These are phyloP conservation scores for Colletotrichum scovillei DNA, from an alignment of 2,329 filamentous ascomycete species.

Conservation along the genomic window DNA sequence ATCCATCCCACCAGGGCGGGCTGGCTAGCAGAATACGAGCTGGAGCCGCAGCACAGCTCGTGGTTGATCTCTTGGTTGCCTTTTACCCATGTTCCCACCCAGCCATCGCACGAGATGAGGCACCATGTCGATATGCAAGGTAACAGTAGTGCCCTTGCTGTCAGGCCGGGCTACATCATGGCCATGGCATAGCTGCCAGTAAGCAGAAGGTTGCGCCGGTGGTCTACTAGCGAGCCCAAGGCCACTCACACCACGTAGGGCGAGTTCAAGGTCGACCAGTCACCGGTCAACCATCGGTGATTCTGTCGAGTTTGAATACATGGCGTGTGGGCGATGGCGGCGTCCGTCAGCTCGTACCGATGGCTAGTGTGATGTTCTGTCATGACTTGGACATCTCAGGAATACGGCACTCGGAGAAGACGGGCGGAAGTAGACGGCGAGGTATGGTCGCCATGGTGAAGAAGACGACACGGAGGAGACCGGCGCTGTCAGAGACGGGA, in stretches of 20 bases:
- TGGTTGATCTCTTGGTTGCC: conserved; percentile 19
- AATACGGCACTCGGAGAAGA: neutral
- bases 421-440: neutral
- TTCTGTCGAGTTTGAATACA: neutral
- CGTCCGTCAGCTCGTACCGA: conserved; percentile 12
- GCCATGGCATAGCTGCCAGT: neutral
- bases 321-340: neutral
- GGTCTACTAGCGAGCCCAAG: neutral
- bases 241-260: conserved; percentile 6
- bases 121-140: conserved; percentile 1
- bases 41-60: conserved; percentile 8
- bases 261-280: neutral
- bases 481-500: neutral
- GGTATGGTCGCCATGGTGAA: neutral
- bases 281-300: conserved; percentile 7
- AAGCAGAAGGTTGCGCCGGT: neutral
- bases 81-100: neutral
- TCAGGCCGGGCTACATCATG: conserved; percentile 8
- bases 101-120: neutral
- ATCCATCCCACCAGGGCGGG: conserved; percentile 38
- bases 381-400: neutral
- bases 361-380: neutral
- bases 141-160: neutral
- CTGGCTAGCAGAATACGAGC: conserved; percentile 16
- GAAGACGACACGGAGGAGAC: neutral